Evolutionary conservation across 371 early-diverging fungal species (phyloP), one percentile per base, ranked within the genome.

Genomic region (Cokeromyces recurvatus): DNA sequence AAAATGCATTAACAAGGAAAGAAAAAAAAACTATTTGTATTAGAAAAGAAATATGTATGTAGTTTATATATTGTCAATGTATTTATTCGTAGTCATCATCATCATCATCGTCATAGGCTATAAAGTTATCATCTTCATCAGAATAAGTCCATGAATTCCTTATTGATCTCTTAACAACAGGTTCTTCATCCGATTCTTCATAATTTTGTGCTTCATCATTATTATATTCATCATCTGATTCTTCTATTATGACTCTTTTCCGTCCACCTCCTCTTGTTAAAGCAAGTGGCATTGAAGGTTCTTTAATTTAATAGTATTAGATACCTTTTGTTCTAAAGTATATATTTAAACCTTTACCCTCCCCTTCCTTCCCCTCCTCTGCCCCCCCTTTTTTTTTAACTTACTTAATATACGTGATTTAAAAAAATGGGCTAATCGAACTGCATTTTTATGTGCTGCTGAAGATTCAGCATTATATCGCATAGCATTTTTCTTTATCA

Each of bases 401-500:
- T 42, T 76, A 79, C 74, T 66, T 15, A 48, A 46, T 9, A 79
- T 42, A 32, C 78, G 70, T 0, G 69, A 52, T 43, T 77, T 81
- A 51, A 79, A 86, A 32, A 73, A 70, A 4, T 74, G 61, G n/a
- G 79, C 68, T 39, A 88, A 53, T 38, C 79, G 57, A 35, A 65
- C 67, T 1, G 87, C 85, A 23, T 76, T 74, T 15, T 77, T 60
- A 35, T 77, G 62, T 9, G 86, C 82, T 7, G 55, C 50, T 5
- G 86, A 83, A 1, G 71, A 68, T 5, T 79, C 81, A 15, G 81
- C 77, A 43, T 89, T 89, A 53, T 75, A 89, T 11, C 67, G 71
- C 37, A 77, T 64, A 2, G 87, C 86, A 59, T 89, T 86, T 46
- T 79, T 77, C 32, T 75, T 78, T 14, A 89, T 71, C 46, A 81